Base-by-base conservation (phyloP, 1,284 basidiomycete genomes). In the Grifola frondosa region DNA sequence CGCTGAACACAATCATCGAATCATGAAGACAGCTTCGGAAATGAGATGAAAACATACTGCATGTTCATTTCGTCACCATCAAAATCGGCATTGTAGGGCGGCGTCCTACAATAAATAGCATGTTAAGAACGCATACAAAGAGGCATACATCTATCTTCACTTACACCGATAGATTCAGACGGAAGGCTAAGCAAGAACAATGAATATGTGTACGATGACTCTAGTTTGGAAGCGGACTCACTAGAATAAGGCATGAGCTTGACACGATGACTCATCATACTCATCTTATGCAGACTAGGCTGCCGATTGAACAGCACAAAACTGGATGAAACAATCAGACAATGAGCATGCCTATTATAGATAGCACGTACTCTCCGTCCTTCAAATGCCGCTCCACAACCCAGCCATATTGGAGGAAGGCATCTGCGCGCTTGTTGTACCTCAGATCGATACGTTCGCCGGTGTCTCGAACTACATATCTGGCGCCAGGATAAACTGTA, bases 21-120 rank as follows among this genome's bases (percentile, higher is more conserved):
- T 22, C 46, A 50, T 28, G 24, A 41, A 36, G 28, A 23, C 17
- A 32, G 13, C 12, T 10, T 29, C 23, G 12, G 22, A 31, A 4
- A 40, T 23, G 3, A 43, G 19, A 26, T 47, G 17, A 13, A 21
- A 15, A 81, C 88, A 42, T 78, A 93, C 91, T 97, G 95, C 88
- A 99, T 91, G 72, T 99, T 99, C 97, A 99, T 99, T 69, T 99
- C 96, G 65, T 99, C 97, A 60, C 97, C 97, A 64, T 99, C 97
- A 71, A 99, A 99, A 72, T 97, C 94, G 64, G 94, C 94, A 59
- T 97, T 97, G 70, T 93, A 93, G 0, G 91, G 91, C 28, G 90
- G 88, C 13, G 88, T 91, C 41, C 82, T 84, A 60, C 35, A 55
- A 44, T n/a, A 45, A 21, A 40, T 54, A 57, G 51, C 56, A 30